Conservation (phyloP, 2,329 filamentous ascomycete genomes). For the Ceratocystis eucalypticola region DNA sequence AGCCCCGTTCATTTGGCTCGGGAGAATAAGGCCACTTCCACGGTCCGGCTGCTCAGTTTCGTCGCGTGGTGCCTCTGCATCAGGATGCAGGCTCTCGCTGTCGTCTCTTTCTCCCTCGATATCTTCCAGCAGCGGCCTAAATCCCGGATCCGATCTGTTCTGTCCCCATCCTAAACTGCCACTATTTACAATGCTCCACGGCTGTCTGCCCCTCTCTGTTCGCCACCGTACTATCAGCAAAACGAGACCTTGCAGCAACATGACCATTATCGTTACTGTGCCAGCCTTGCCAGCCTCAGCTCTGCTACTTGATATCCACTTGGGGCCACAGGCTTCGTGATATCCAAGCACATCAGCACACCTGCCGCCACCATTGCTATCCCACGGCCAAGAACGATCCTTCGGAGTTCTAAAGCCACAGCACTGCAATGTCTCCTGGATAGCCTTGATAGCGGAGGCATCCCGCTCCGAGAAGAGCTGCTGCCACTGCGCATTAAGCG, state of each 20-base stretch:
- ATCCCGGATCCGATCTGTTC: background rate
- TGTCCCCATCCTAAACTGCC: background rate
- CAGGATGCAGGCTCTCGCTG: background rate
- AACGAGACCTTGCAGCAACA: constrained; percentile 38
- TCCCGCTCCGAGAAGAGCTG: constrained; percentile 31
- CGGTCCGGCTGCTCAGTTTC: background rate
- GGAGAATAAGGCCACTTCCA: background rate
- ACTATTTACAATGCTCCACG: background rate
- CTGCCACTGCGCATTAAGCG: constrained; percentile 22
- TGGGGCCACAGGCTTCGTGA: constrained; percentile 34
- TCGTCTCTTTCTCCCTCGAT: background rate
- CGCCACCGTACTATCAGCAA: constrained; percentile 29
- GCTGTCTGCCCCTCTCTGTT: background rate
- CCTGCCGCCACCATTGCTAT: constrained; percentile 23
- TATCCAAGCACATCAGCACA: constrained; percentile 38
- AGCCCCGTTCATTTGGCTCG: background rate
- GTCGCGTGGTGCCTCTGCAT: background rate
- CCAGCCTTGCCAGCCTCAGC: constrained; percentile 38
- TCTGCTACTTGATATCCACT: constrained; percentile 35
- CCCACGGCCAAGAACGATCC: constrained; percentile 53
- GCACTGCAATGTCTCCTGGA: constrained; percentile 54
- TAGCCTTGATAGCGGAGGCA: constrained; percentile 35
- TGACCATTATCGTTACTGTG: constrained; percentile 42
- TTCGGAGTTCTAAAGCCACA: constrained; percentile 46
- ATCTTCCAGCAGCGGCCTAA: constrained; percentile 5